A percentile compares a stretch with the other conserved stretches of the same genome.
Evolutionary conservation across 305 asterid species (phyloP).

Genomic region (Fraxinus sp.): DNA sequence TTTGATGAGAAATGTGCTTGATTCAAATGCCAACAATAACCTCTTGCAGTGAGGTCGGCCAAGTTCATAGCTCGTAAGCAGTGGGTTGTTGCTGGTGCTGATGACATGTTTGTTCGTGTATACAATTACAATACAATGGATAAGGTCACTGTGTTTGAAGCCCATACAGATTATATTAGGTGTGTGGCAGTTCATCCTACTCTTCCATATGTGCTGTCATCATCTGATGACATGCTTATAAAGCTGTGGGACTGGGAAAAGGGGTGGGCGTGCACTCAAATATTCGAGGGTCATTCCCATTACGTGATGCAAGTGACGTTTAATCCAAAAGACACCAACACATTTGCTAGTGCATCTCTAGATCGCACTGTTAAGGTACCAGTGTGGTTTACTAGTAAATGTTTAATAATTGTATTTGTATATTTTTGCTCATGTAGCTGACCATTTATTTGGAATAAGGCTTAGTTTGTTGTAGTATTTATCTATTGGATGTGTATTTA

Average conservation of each 20-base stretch:
- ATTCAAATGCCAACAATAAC: constrained; percentile 26
- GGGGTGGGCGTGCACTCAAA: constrained; percentile 96
- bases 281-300: constrained; percentile 99
- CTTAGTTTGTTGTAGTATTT: background rate
- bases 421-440: background rate
- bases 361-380: constrained; percentile 94
- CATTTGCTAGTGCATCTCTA: constrained; percentile 99
- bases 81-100: constrained; percentile 99
- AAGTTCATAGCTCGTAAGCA: constrained; percentile 92
- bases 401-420: constrained; percentile 5
- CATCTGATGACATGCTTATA: constrained; percentile 99
- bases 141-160: constrained; percentile 91
- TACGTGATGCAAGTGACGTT: constrained; percentile 99
- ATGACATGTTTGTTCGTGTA: constrained; percentile 92
- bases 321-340: constrained; percentile 97
- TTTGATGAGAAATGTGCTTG: constrained; percentile 4
- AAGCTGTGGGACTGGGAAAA: constrained; percentile 99
- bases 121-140: constrained; percentile 98
- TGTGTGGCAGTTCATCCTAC: constrained; percentile 98
- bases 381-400: constrained; percentile 3
- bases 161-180: constrained; percentile 95
- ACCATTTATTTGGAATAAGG: background rate
- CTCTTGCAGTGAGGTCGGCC: constrained; percentile 86
- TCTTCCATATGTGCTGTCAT: constrained; percentile 88
- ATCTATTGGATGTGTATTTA: background rate